Conservation (phyloP, 345 rosid genomes). For the Citrus maxima region DNA sequence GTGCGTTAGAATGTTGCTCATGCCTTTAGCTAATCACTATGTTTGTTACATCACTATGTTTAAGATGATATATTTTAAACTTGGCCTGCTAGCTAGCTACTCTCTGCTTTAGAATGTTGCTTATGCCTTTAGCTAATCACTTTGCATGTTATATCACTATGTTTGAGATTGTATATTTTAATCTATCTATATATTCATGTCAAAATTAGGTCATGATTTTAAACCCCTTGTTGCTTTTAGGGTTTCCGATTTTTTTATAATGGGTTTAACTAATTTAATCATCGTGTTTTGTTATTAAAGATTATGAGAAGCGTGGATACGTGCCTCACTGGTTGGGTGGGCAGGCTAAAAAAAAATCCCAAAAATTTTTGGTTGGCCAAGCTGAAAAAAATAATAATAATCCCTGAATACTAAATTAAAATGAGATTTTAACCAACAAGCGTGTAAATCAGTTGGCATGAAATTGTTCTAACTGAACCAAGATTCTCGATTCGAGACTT, state of each 20-base stretch:
- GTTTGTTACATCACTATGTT: background rate
- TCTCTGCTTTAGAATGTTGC: background rate
- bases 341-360: too few species aligned
- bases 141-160: background rate
- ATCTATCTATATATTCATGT: background rate
- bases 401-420: too few species aligned
- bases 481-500: too few species aligned
- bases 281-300: background rate
- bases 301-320: too few species aligned
- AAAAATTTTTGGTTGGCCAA: too few species aligned
- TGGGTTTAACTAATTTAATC: background rate
- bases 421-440: too few species aligned
- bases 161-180: background rate
- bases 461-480: fast-evolving
- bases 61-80: too few species aligned
- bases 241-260: background rate
- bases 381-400: too few species aligned
- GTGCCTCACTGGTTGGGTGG: too few species aligned
- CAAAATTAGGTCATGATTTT: slow-evolving; percentile 3
- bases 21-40: background rate
- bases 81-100: background rate
- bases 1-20: background rate
- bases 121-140: background rate
- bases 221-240: background rate
- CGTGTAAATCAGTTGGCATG: fast-evolving